phyloP scores from a whole-genome alignment of 2,329 filamentous ascomycete species.

The Penicillium sp. region DNA sequence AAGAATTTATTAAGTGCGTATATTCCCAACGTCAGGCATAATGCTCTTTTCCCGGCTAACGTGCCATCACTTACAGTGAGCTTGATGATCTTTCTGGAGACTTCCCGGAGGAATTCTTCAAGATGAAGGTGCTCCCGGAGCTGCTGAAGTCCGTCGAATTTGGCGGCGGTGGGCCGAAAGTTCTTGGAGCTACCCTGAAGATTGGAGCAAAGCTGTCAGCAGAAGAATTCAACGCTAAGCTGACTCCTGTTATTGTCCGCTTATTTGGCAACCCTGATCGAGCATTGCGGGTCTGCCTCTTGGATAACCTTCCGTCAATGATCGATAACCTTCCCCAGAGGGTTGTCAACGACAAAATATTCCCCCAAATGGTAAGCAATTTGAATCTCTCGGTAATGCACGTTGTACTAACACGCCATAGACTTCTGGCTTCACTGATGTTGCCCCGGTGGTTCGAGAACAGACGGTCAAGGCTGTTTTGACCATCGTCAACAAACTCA shows the following conservation, averaged over 20 bases:
- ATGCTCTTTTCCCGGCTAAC: not conserved
- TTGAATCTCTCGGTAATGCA: not conserved
- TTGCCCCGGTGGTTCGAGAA: slow-evolving; percentile 83
- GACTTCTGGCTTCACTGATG: slow-evolving; percentile 89
- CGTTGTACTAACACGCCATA: slow-evolving; percentile 27
- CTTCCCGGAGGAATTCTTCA: slow-evolving; percentile 96
- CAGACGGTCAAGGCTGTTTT: slow-evolving; percentile 93
- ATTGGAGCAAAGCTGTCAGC: slow-evolving; percentile 77
- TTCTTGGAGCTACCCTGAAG: slow-evolving; percentile 78
- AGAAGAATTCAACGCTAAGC: slow-evolving; percentile 77
- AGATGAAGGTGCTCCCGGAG: slow-evolving; percentile 90
- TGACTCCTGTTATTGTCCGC: slow-evolving; percentile 78
- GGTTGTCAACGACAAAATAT: slow-evolving; percentile 90
- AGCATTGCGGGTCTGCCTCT: slow-evolving; percentile 77
- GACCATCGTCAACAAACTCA: slow-evolving; percentile 76
- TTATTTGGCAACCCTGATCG: slow-evolving; percentile 86
- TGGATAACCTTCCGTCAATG: slow-evolving; percentile 83
- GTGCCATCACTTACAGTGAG: slow-evolving; percentile 45
- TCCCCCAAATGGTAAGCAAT: slow-evolving; percentile 69
- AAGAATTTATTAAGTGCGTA: slow-evolving; percentile 65
- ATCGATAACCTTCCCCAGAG: slow-evolving; percentile 83
- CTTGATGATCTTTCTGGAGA: slow-evolving; percentile 81
- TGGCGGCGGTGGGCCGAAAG: slow-evolving; percentile 86
- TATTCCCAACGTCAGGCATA: not conserved
- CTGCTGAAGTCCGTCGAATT: slow-evolving; percentile 98